A percentile compares a stretch with the other conserved stretches of the same genome.
phyloP scores from a whole-genome alignment of 306 rosid genomes.

The Vigna hirtella region DNA sequence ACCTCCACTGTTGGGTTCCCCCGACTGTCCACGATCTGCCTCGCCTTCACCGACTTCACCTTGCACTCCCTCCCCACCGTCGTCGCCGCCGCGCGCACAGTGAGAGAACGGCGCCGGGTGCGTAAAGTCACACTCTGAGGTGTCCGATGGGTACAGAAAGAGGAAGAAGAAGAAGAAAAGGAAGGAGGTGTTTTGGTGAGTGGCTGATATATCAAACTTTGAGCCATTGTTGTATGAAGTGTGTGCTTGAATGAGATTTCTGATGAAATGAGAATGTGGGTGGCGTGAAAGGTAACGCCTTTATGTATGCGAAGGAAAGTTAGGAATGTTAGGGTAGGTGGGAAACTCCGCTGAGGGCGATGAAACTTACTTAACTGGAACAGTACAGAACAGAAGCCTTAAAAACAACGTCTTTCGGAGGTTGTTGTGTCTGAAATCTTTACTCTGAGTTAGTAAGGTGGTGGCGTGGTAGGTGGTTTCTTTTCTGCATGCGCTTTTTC shows the following conservation, averaged over 20 bases:
- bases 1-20: conserved; percentile 99
- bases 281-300: neutral
- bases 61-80: conserved; percentile 50
- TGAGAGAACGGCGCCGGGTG: conserved; percentile 18
- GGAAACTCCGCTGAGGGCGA: conserved; percentile 84
- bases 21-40: conserved; percentile 96
- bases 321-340: conserved; percentile 36
- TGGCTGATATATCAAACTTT: conserved; percentile 63
- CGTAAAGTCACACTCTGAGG: conserved; percentile 46
- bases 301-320: conserved; percentile 8
- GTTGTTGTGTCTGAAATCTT: conserved; percentile 27
- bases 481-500: conserved; percentile 10
- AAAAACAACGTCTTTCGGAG: conserved; percentile 37
- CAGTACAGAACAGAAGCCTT: neutral
- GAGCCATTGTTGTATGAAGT: conserved; percentile 54
- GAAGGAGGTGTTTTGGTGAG: conserved; percentile 48
- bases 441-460: neutral
- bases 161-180: neutral
- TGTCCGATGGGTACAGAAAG: conserved; percentile 47
- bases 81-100: conserved; percentile 61
- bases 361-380: conserved; percentile 42
- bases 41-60: conserved; percentile 82
- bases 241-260: neutral
- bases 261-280: conserved; percentile 22
- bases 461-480: conserved; percentile 13